phyloP scores from a whole-genome alignment of 495 filamentous ascomycete genomes.

The Lentithecium fluviatile region DNA sequence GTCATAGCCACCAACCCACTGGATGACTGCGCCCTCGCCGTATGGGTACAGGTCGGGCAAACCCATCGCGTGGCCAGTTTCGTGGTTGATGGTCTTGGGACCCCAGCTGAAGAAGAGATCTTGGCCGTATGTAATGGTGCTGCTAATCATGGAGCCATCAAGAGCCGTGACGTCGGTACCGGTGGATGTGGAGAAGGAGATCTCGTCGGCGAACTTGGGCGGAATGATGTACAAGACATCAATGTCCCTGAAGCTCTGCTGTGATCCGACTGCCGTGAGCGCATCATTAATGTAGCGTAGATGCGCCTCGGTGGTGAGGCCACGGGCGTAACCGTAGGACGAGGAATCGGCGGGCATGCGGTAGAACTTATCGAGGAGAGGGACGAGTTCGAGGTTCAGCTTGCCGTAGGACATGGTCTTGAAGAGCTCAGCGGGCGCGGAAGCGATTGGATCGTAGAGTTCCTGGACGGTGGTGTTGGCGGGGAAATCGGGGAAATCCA shows the following conservation, averaged over 20 bases:
- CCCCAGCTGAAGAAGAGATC: slow-evolving; percentile 16
- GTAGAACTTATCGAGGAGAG: slow-evolving; percentile 7
- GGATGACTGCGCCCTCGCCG: neutral
- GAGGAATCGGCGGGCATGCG: slow-evolving; percentile 17
- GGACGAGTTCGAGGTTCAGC: slow-evolving; percentile 22
- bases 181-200: slow-evolving; percentile 5
- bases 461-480: slow-evolving; percentile 14
- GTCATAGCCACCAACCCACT: slow-evolving; percentile 19
- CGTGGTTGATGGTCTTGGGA: slow-evolving; percentile 23
- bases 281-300: slow-evolving; percentile 23
- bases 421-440: slow-evolving; percentile 12
- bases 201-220: slow-evolving; percentile 1
- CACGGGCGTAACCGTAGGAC: slow-evolving; percentile 15
- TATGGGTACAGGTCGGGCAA: slow-evolving; percentile 20
- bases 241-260: slow-evolving; percentile 5
- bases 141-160: slow-evolving; percentile 6
- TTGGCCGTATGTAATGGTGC: slow-evolving; percentile 15
- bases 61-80: slow-evolving; percentile 17
- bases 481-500: slow-evolving; percentile 18
- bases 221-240: slow-evolving; percentile 17
- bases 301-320: slow-evolving; percentile 5
- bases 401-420: slow-evolving; percentile 24
- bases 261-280: slow-evolving; percentile 8
- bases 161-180: neutral
- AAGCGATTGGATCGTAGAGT: neutral